Percentiles rank a stretch among this genome's conserved stretches.
Evolutionary conservation across 2,329 filamentous ascomycete species (phyloP).

Genomic region (Penicillium rolfsii): DNA sequence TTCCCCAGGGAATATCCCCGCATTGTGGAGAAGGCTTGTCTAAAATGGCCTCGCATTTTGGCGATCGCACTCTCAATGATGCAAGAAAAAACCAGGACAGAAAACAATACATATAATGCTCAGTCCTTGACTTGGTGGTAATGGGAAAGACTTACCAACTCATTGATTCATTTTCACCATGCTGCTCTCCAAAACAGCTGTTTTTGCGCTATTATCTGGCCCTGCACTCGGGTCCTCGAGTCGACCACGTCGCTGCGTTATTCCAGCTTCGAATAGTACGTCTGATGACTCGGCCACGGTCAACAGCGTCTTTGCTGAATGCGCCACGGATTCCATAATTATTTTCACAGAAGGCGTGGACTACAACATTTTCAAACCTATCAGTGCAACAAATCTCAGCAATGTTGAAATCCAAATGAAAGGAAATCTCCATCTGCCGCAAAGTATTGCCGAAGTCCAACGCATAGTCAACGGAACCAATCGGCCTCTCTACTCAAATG

Average conservation of each 20-base stretch:
- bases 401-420: conserved; percentile 50
- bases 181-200: background rate
- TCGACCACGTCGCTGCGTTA: conserved; percentile 24
- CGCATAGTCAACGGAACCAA: conserved; percentile 39
- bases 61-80: conserved; percentile 7
- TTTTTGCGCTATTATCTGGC: background rate
- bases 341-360: conserved; percentile 46
- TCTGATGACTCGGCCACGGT: conserved; percentile 49
- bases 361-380: conserved; percentile 49
- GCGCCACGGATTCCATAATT: conserved; percentile 38
- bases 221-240: background rate
- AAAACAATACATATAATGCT: background rate
- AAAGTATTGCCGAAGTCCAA: conserved; percentile 46
- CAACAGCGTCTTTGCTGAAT: conserved; percentile 41
- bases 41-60: conserved; percentile 9
- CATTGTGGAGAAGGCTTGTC: conserved; percentile 15
- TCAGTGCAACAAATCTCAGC: conserved; percentile 45
- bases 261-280: conserved; percentile 42
- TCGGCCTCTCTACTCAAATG: conserved; percentile 32
- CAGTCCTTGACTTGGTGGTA: too few species aligned
- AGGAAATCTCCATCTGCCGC: conserved; percentile 51
- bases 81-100: background rate
- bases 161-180: background rate
- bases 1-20: conserved; percentile 4
- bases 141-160: background rate